Evolutionary conservation across 352 stramenopile genomes (phyloP), one percentile per base, ranked within the genome.

Genomic region (Phytophthora foliorum): DNA sequence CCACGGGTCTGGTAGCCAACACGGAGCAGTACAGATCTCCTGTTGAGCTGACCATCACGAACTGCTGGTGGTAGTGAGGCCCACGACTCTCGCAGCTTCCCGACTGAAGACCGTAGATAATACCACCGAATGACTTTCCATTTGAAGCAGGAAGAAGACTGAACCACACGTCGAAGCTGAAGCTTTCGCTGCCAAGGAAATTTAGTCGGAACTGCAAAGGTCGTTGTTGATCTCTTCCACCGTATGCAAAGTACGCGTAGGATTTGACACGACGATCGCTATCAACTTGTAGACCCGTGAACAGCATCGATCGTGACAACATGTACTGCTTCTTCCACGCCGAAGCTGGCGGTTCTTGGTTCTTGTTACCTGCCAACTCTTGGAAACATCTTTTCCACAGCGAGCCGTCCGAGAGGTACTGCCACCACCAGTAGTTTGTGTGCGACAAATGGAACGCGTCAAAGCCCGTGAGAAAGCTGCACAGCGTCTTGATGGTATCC

Each of bases 1-100:
- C 58, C 17, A 70, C 67, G 5, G 63, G 52, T 41, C 70, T 55
- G n/a, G 58, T n/a, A 27, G 66, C 66, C 7, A 79, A 36, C 32
- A 79, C 57, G 1, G 70, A 79, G 63, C 74, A 77, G 53, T 79
- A 62, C 29, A 79, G 53, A 36, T 76, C 76, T 31, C 62, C 57
- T 10, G 57, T 19, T 6, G 57, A 50, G 39, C 72, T 66, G 32
- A 82, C 62, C 31, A 73, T 39, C 27, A 77, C 59, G 7, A 78
- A 55, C 38, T 74, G 74, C 41, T 74, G 58, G 31, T 78, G 49
- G 19, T 73, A 74, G 17, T 78, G 36, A 16, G 66, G 56, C 61
- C 57, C 39, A n/a, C 63, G 54, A 54, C 44, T 65, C 11, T 58
- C 36, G 0, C 54, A 25, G 21, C 42, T 34, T 1, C 24, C 54